These are phyloP conservation scores for Colletotrichum neosansevieriae DNA, from an alignment of 2,329 filamentous ascomycete species.

Conservation along the genomic window DNA sequence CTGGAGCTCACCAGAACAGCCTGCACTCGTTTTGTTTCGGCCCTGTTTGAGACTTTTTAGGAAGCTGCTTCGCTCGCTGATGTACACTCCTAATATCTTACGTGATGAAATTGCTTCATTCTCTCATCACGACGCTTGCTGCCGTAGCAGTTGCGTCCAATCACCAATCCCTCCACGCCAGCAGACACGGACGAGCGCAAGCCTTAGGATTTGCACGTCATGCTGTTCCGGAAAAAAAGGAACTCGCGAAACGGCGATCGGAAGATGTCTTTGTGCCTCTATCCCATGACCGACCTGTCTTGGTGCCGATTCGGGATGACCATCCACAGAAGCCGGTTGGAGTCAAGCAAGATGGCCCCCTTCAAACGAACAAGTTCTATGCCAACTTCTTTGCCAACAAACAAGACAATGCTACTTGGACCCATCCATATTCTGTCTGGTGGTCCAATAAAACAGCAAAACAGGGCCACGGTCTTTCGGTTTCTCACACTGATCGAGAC, in stretches of 20 bases:
- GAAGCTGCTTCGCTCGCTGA: no score
- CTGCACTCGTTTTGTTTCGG: no score
- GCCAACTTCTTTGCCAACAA: conserved; percentile 77
- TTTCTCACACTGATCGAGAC: conserved; percentile 73
- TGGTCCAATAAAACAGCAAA: conserved; percentile 65
- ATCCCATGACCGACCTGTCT: conserved; percentile 20
- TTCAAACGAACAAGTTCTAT: conserved; percentile 78
- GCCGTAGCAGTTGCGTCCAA: no score
- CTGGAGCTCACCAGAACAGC: no score
- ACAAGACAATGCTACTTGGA: conserved; percentile 73
- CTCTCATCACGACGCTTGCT: no score
- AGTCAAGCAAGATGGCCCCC: conserved; percentile 49
- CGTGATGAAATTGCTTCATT: no score
- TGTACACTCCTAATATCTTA: no score
- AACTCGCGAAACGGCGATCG: not conserved
- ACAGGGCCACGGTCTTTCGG: conserved; percentile 70
- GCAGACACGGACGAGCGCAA: no score
- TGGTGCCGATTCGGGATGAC: conserved; percentile 17
- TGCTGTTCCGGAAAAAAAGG: not conserved
- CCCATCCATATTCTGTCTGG: conserved; percentile 74
- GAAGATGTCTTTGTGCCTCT: conserved; percentile 21
- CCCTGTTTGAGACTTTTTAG: no score
- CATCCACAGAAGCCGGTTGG: conserved; percentile 34
- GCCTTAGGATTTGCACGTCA: not conserved
- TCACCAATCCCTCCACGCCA: no score